Percentiles rank a stretch among this genome's conserved stretches.
Evolutionary conservation across 2,329 filamentous ascomycete species (phyloP).

Genomic region (Fusarium compactum): DNA sequence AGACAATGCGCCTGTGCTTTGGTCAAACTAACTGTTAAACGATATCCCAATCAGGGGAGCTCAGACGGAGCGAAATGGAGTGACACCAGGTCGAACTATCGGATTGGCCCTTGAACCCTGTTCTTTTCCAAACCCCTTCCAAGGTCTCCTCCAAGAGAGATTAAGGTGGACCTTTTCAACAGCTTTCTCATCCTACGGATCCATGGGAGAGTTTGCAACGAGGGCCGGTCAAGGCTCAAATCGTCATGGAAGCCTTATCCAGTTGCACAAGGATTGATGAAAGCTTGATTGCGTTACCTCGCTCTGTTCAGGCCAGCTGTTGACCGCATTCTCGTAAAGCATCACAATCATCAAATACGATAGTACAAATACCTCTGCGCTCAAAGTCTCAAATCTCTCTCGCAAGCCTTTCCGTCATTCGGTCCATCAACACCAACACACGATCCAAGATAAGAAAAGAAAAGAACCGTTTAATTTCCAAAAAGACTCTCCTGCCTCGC

Average conservation of each 20-base stretch:
- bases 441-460: slow-evolving; percentile 7
- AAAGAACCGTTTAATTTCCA: slow-evolving; percentile 38
- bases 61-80: slow-evolving; percentile 34
- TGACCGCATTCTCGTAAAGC: slow-evolving; percentile 13
- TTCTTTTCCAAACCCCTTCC: slow-evolving; percentile 36
- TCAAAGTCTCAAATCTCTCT: background rate
- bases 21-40: slow-evolving; percentile 29
- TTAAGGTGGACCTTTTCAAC: slow-evolving; percentile 34
- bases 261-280: slow-evolving; percentile 2
- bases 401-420: slow-evolving; percentile 5
- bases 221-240: slow-evolving; percentile 16
- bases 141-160: slow-evolving; percentile 40
- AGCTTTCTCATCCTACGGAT: slow-evolving; percentile 32
- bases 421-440: background rate
- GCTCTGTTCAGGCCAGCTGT: slow-evolving; percentile 25
- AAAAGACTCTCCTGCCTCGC: slow-evolving; percentile 31
- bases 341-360: background rate
- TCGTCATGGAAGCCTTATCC: slow-evolving; percentile 34
- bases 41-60: slow-evolving; percentile 36
- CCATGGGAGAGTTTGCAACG: slow-evolving; percentile 31
- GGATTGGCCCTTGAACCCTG: slow-evolving; percentile 34
- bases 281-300: background rate
- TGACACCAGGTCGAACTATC: slow-evolving; percentile 31
- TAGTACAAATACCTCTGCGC: background rate
- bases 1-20: slow-evolving; percentile 35